Conservation (phyloP, 805 yeast genomes). For the Priceomyces castillae region DNA sequence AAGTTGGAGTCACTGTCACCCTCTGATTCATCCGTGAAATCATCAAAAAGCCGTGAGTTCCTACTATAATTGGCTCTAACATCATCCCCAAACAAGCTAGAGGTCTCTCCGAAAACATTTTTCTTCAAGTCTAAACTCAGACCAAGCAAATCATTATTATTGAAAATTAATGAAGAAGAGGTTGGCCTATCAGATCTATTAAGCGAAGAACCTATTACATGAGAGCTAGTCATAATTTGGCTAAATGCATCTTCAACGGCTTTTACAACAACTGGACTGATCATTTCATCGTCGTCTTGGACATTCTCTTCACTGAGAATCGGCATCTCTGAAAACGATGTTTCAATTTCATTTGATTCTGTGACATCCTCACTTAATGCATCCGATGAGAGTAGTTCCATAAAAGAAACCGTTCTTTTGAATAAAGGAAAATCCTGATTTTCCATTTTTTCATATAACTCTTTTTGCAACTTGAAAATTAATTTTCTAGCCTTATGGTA, state of each 20-base stretch:
- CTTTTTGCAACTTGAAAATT: constrained; percentile 57
- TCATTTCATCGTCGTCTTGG: constrained; percentile 19
- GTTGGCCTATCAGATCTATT: neutral
- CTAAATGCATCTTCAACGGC: constrained; percentile 70
- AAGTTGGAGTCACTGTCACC: constrained; percentile 32
- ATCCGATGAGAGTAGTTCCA: constrained; percentile 47
- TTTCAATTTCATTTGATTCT: neutral
- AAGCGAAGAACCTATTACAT: neutral
- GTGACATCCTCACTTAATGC: constrained; percentile 3
- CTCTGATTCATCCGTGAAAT: constrained; percentile 30
- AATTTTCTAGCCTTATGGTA: constrained; percentile 58
- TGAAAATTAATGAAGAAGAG: neutral
- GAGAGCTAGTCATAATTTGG: constrained; percentile 45
- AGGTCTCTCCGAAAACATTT: constrained; percentile 22
- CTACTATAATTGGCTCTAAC: constrained; percentile 1
- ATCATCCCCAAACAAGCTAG: constrained; percentile 32
- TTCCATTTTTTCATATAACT: constrained; percentile 50
- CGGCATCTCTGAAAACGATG: constrained; percentile 3
- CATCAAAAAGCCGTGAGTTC: constrained; percentile 33
- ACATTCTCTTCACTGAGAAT: constrained; percentile 5
- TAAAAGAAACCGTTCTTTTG: constrained; percentile 52
- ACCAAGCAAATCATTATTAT: neutral
- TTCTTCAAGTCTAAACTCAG: constrained; percentile 12
- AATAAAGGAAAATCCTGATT: constrained; percentile 56
- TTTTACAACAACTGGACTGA: constrained; percentile 46